phyloP scores from a whole-genome alignment of 768 basidiomycete species.

The Tricholoma flavovirens region DNA sequence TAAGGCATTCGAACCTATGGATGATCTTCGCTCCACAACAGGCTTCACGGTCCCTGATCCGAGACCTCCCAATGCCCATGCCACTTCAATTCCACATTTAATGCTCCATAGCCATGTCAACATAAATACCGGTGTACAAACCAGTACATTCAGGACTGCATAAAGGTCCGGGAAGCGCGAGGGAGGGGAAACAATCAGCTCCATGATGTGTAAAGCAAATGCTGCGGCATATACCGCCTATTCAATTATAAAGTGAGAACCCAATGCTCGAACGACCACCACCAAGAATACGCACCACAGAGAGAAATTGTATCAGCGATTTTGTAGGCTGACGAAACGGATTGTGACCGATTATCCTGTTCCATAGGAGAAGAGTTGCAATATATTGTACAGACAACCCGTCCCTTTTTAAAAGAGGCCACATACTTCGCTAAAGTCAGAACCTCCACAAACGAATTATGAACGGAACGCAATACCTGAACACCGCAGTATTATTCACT shows the following conservation, averaged over 20 bases:
- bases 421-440: constrained; percentile 61
- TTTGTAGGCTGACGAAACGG: constrained; percentile 44
- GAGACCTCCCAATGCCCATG: constrained; percentile 72
- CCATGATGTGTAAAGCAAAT: constrained; percentile 54
- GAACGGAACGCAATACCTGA: constrained; percentile 54
- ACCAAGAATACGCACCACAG: constrained; percentile 38
- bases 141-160: constrained; percentile 76
- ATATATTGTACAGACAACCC: constrained; percentile 72
- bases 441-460: not conserved
- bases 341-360: constrained; percentile 72
- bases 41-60: constrained; percentile 11
- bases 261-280: constrained; percentile 12
- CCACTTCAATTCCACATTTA: constrained; percentile 69
- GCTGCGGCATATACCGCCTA: constrained; percentile 55
- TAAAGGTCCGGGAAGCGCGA: constrained; percentile 80
- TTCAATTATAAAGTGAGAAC: not conserved
- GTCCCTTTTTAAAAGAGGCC: constrained; percentile 80
- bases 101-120: constrained; percentile 89
- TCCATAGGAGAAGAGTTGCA: constrained; percentile 70
- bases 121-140: constrained; percentile 76
- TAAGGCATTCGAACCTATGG: not conserved
- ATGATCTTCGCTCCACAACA: constrained; percentile 6
- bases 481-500: constrained; percentile 79
- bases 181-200: constrained; percentile 59
- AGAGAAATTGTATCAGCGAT: constrained; percentile 49